Conservation (phyloP, 345 rosid genomes). For the Psidium friedrichsthalianum region DNA sequence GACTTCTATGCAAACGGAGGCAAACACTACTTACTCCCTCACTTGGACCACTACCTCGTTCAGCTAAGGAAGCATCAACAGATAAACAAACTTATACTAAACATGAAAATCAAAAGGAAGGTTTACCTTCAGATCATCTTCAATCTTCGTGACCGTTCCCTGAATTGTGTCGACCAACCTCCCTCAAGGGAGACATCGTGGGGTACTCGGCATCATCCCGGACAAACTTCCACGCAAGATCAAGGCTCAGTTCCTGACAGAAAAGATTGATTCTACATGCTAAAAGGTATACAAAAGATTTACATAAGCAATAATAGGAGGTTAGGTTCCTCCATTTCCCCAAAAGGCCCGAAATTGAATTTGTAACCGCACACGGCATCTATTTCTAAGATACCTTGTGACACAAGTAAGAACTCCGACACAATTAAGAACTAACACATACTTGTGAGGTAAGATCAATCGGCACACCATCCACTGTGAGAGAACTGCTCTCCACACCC, state of each 20-base stretch:
- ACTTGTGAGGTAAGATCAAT: constrained; percentile 98
- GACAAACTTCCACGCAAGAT: constrained; percentile 42
- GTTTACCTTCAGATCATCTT: constrained; percentile 98
- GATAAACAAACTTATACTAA: neutral
- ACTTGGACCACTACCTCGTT: neutral
- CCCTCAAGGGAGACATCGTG: constrained; percentile 83
- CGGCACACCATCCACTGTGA: constrained; percentile 92
- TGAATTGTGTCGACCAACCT: constrained; percentile 77
- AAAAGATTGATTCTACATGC: neutral
- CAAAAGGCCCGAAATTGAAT: neutral
- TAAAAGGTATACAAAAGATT: neutral
- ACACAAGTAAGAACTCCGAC: neutral
- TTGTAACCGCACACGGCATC: neutral
- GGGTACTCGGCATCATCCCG: constrained; percentile 99
- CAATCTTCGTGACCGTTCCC: constrained; percentile 74
- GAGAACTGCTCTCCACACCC: constrained; percentile 68
- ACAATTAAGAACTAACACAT: neutral
- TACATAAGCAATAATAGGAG: neutral
- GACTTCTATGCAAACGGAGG: neutral
- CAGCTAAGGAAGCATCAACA: neutral
- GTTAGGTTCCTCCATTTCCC: neutral
- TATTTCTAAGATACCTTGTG: neutral
- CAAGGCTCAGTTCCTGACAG: neutral
- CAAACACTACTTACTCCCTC: neutral
- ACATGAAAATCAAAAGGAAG: neutral